Conservation (phyloP, 139 green algal species). For the Tetraselmis striata region DNA sequence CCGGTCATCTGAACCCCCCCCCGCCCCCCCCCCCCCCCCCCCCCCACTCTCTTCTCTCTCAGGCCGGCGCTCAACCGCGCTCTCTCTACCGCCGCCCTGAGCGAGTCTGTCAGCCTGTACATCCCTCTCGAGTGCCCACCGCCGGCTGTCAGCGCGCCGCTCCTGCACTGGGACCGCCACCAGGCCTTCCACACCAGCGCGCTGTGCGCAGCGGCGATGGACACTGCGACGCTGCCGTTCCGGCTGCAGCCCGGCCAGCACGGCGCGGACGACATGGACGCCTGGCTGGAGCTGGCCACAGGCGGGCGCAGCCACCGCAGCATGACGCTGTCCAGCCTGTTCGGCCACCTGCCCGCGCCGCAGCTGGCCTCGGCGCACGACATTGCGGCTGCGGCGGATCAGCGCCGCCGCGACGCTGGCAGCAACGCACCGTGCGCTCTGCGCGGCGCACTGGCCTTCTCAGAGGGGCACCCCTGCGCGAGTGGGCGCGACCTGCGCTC, state of each 20-base stretch:
- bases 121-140: slow-evolving; percentile 28
- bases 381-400: not conserved
- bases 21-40: too few species aligned
- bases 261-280: not conserved
- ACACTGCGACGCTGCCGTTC: slow-evolving; percentile 42
- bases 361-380: not conserved
- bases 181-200: slow-evolving; percentile 20
- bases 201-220: slow-evolving; percentile 41
- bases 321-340: not conserved
- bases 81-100: slow-evolving; percentile 22
- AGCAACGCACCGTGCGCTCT: not conserved
- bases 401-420: not conserved
- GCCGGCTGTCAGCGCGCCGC: not conserved
- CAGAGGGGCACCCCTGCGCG: not conserved
- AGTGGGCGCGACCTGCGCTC: not conserved
- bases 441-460: not conserved
- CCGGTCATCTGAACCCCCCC: too few species aligned
- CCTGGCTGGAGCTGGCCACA: not conserved
- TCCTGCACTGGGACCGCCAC: slow-evolving; percentile 22
- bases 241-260: slow-evolving; percentile 11
- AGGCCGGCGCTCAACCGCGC: slow-evolving; percentile 28
- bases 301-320: not conserved
- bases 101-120: slow-evolving; percentile 32
- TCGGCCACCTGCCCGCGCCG: not conserved
- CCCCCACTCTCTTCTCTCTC: too few species aligned